phyloP scores from a whole-genome alignment of 2,329 filamentous ascomycete species.

The Paecilomyces variotii region DNA sequence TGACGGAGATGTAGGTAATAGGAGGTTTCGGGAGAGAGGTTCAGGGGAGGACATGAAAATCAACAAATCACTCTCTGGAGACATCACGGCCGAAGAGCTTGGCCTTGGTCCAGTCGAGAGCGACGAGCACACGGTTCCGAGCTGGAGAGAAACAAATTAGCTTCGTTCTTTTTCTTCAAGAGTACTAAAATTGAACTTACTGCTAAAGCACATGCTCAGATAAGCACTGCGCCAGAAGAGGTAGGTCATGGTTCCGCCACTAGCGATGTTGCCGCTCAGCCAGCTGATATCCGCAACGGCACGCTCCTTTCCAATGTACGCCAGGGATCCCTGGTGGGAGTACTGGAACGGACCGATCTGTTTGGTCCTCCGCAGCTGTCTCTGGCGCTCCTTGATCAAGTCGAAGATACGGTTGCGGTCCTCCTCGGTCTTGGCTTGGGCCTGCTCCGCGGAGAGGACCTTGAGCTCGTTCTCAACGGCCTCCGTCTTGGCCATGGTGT shows the following conservation, averaged over 20 bases:
- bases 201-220: slow-evolving; percentile 99
- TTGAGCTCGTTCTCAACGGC: slow-evolving; percentile 68
- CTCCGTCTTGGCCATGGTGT: slow-evolving; percentile 96
- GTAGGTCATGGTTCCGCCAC: slow-evolving; percentile 88
- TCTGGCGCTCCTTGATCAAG: slow-evolving; percentile 81
- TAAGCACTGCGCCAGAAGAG: slow-evolving; percentile 98
- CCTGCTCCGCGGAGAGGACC: slow-evolving; percentile 56
- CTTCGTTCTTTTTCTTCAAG: background rate
- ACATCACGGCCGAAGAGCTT: slow-evolving; percentile 95
- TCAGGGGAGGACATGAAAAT: background rate
- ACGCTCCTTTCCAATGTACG: slow-evolving; percentile 97
- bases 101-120: slow-evolving; percentile 94
- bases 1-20: background rate
- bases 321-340: slow-evolving; percentile 91
- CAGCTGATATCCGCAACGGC: slow-evolving; percentile 95
- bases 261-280: slow-evolving; percentile 94
- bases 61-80: slow-evolving; percentile 35
- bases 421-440: slow-evolving; percentile 58
- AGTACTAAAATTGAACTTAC: slow-evolving; percentile 50
- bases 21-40: background rate
- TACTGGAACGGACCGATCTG: slow-evolving; percentile 97
- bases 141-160: slow-evolving; percentile 43
- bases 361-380: slow-evolving; percentile 79
- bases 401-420: slow-evolving; percentile 52
- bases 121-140: slow-evolving; percentile 86